phyloP scores from a whole-genome alignment of 805 yeast species.

The Cyberlindnera nakhonratchasimensis region DNA sequence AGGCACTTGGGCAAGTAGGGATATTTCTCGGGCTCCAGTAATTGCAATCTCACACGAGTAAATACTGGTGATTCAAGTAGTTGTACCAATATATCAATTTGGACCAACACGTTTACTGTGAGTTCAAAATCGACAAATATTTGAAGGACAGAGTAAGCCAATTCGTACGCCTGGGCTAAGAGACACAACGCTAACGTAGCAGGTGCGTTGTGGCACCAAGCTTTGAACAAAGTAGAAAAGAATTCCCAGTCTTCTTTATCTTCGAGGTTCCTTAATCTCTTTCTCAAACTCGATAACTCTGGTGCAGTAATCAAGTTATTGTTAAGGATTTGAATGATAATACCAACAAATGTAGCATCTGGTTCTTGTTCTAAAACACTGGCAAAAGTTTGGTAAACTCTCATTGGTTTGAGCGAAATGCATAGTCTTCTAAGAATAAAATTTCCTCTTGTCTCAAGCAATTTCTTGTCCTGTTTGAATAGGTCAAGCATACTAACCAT shows the following conservation, averaged over 20 bases:
- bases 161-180: constrained; percentile 81
- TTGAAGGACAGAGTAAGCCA: constrained; percentile 79
- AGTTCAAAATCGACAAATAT: constrained; percentile 81
- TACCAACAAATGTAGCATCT: constrained; percentile 67
- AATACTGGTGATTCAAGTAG: constrained; percentile 90
- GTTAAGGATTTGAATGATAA: constrained; percentile 82
- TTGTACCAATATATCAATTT: constrained; percentile 86
- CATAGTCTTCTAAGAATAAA: constrained; percentile 83
- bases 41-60: constrained; percentile 77
- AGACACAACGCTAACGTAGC: constrained; percentile 84
- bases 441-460: constrained; percentile 72
- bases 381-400: constrained; percentile 78
- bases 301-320: constrained; percentile 83
- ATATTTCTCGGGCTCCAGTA: constrained; percentile 80
- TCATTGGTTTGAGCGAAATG: constrained; percentile 72
- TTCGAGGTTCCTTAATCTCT: constrained; percentile 61
- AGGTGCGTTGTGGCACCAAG: constrained; percentile 91
- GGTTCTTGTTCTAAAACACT: constrained; percentile 60
- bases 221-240: constrained; percentile 72
- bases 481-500: constrained; percentile 65
- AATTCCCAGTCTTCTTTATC: constrained; percentile 60
- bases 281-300: constrained; percentile 69
- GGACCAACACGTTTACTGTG: constrained; percentile 73
- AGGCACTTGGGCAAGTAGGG: constrained; percentile 83
- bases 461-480: constrained; percentile 64